Evolutionary conservation across 2,329 filamentous ascomycete genomes (phyloP), one percentile per base, ranked within the genome.

Genomic region (Achaetomium macrosporum): DNA sequence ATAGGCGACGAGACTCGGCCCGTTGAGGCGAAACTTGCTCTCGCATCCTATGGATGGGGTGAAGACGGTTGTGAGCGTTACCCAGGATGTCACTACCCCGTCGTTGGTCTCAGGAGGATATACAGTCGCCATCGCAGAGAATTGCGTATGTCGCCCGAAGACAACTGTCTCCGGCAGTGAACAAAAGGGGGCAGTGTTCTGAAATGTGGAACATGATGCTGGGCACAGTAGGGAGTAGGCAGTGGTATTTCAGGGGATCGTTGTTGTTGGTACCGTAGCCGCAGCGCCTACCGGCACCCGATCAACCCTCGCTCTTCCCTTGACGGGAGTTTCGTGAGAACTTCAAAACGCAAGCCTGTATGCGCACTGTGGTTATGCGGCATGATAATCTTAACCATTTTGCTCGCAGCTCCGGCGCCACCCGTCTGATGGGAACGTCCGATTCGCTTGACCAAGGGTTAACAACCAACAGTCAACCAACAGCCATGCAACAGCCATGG

Each of bases 81-180:
- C 47, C 47, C 46, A 42, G 16, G 47, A 49, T 39, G 47, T 50
- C 19, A 44, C 40, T 1, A 50, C 35, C 15, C 33, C 41, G 47
- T 39, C 41, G 47, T 37, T 43, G 11, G 47, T 50, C 47, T 39
- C 40, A 19, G 47, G 47, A 15, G 47, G 40, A 13, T 50, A 50
- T 11, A 30, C 20, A 25, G 33, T 44, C 31, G 47, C 13, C 47
- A 50, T 50, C 16, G 29, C 30, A 31, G 5, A 10, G 25, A 33
- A 15, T 31, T 33, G 29, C 25, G 37, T 33, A 15, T 17, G 37
- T 3, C 29, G 9, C 25, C 2, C 7, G 39, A 42, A 16, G 30
- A 13, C 29, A 5, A 12, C 35, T n/a, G n/a, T 8, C 39, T 10
- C 42, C 47, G 33, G 46, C 46, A 31, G 16, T 29, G 35, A 17